Conservation (phyloP, 129 eudicot genomes). For the Silybum marianum region DNA sequence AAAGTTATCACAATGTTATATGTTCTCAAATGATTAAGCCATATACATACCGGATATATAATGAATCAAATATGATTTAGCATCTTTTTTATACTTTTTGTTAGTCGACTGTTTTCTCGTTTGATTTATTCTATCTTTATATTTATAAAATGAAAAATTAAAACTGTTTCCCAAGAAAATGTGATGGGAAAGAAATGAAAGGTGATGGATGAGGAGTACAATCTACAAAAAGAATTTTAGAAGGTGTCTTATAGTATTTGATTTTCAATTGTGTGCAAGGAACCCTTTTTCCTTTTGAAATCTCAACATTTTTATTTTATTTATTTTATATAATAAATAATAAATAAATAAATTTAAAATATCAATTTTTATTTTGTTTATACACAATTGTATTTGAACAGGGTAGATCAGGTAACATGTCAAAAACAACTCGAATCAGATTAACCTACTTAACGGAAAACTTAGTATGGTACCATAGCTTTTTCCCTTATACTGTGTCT, state of each 20-base stretch:
- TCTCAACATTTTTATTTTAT: background rate
- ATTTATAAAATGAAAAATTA: no score
- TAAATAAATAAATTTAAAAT: background rate
- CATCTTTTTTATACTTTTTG: no score
- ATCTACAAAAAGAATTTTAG: slow-evolving; percentile 5
- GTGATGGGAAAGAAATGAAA: slow-evolving; percentile 22
- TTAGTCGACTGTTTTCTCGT: no score
- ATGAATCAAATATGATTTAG: no score
- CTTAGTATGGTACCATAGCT: no score
- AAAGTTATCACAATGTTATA: no score
- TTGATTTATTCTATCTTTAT: no score
- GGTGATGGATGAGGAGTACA: slow-evolving; percentile 20
- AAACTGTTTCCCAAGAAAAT: no score
- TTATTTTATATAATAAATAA: background rate
- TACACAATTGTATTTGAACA: background rate
- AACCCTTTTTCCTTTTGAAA: slow-evolving; percentile 18
- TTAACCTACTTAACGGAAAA: background rate
- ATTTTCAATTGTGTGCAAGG: slow-evolving; percentile 38
- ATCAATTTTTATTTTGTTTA: background rate
- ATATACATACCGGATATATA: no score
- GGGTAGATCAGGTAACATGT: background rate
- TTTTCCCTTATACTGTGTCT: background rate
- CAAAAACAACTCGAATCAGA: background rate
- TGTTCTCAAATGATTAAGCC: no score
- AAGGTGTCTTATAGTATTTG: slow-evolving; percentile 27